Evolutionary conservation across 345 rosid species (phyloP).

Genomic region (Raphanus sativus): DNA sequence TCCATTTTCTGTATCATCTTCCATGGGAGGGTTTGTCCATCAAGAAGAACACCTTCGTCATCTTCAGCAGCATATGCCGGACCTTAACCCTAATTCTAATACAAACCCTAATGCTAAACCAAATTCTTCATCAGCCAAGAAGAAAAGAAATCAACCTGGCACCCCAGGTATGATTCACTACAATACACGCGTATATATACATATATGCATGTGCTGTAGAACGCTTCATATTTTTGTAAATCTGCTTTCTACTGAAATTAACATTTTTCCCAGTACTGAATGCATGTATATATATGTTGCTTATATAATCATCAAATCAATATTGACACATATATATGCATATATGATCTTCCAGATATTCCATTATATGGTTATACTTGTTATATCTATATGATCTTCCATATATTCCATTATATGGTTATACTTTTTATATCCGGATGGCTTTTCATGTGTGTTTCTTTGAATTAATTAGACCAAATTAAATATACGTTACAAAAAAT

Average conservation of each 20-base stretch:
- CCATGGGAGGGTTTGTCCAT: conserved; percentile 51
- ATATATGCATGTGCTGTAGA: background rate
- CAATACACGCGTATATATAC: background rate
- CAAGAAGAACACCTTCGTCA: conserved; percentile 44
- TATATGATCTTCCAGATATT: background rate
- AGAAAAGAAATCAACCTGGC: conserved; percentile 93
- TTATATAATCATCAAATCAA: background rate
- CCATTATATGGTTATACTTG: background rate
- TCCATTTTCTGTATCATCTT: conserved; percentile 54
- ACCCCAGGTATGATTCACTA: conserved; percentile 59
- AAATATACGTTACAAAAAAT: background rate
- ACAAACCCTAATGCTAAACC: conserved; percentile 46
- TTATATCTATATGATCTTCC: background rate
- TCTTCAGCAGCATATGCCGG: conserved; percentile 38
- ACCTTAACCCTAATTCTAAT: conserved; percentile 50
- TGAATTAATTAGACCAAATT: background rate
- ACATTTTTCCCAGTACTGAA: background rate
- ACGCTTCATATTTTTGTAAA: background rate
- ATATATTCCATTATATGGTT: background rate
- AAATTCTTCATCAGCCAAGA: conserved; percentile 48
- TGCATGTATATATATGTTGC: background rate
- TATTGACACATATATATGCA: background rate
- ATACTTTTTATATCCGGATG: background rate
- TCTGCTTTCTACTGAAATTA: background rate
- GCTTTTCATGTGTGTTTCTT: no score